Evolutionary conservation across 768 basidiomycete genomes (phyloP), one percentile per base, ranked within the genome.

Genomic region (Amanita pseudoporphyria): DNA sequence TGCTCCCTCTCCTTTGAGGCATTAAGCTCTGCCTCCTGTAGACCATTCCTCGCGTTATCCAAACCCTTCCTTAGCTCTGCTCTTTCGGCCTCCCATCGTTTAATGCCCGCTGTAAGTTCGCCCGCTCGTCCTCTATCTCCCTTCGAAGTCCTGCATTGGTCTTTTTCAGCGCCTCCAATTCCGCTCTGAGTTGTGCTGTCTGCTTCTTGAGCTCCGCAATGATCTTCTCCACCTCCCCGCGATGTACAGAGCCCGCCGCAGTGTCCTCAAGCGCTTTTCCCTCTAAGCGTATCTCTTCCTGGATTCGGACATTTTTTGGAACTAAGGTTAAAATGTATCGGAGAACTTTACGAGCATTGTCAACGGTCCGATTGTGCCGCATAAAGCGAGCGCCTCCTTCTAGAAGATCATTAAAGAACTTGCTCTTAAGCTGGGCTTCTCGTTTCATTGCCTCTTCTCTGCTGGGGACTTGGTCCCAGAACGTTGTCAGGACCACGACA

Each of bases 241-340:
- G 60, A 26, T 71, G 64, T 51, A 68, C 69, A 5, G 59, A 59
- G 1, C 70, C 70, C 6, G 67, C 67, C 14, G 57, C 56, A 6
- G 73, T 72, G 28, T 72, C 60, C 9, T 64, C 61, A 10, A 73
- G 58, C 32, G 58, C 56, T 36, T 56, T 57, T 3, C 51, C 52
- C 22, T 54, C 56, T 6, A 44, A 22, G 7, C 42, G 47, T 53
- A n/a, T n/a, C n/a, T n/a, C n/a, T n/a, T n/a, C n/a, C n/a, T n/a
- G n/a, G n/a, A n/a, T n/a, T n/a, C n/a, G 57, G n/a, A 53, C 31
- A 28, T 32, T 18, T 6, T 36, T 32, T 14, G 57, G 55, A 4
- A 14, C 10, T 9, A 53, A 35, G 13, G 47, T 49, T 14, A 60
- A 48, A 54, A 73, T 52, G 45, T 62, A 59, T 14, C n/a, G n/a